These are phyloP conservation scores for Leccinum longicurvipes DNA, from an alignment of 768 basidiomycete genomes.

Conservation along the genomic window DNA sequence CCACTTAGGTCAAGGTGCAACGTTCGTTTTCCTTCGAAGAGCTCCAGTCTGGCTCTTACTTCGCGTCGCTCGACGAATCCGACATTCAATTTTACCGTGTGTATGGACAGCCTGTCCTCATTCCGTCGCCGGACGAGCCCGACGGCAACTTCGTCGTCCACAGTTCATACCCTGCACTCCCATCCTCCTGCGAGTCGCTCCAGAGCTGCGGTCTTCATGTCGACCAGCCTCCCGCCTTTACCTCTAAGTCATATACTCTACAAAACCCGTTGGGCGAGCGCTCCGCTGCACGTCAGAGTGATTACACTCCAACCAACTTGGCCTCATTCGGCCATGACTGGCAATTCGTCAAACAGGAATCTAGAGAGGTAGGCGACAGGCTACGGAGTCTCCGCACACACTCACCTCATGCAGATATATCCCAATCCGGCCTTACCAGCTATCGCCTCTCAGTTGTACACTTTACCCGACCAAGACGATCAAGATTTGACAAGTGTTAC, in stretches of 20 bases:
- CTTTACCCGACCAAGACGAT: conserved; percentile 17
- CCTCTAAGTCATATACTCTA: conserved; percentile 29
- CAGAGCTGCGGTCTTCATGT: conserved; percentile 2
- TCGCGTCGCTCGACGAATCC: conserved; percentile 29
- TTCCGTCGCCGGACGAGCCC: conserved; percentile 23
- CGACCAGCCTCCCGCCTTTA: conserved; percentile 2
- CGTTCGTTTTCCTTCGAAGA: conserved; percentile 34
- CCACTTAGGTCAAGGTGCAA: conserved; percentile 26
- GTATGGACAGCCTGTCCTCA: conserved; percentile 32
- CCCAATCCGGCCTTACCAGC: conserved; percentile 11
- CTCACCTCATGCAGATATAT: conserved; percentile 18
- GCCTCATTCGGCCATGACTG: conserved; percentile 13
- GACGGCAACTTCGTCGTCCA: conserved; percentile 18
- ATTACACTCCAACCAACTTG: background rate
- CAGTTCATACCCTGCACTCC: conserved; percentile 1
- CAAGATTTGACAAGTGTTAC: background rate
- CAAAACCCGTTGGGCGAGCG: conserved; percentile 27
- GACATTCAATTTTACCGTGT: conserved; percentile 32
- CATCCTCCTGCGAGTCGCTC: background rate
- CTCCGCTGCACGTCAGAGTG: background rate
- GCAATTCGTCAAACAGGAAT: conserved; percentile 25
- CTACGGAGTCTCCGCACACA: background rate
- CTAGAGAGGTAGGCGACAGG: conserved; percentile 21
- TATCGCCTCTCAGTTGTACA: conserved; percentile 14
- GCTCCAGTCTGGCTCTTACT: conserved; percentile 33